Percentiles rank a stretch among this genome's conserved stretches.
phyloP scores from a whole-genome alignment of 805 yeast genomes.

The Suhomyces sp. region DNA sequence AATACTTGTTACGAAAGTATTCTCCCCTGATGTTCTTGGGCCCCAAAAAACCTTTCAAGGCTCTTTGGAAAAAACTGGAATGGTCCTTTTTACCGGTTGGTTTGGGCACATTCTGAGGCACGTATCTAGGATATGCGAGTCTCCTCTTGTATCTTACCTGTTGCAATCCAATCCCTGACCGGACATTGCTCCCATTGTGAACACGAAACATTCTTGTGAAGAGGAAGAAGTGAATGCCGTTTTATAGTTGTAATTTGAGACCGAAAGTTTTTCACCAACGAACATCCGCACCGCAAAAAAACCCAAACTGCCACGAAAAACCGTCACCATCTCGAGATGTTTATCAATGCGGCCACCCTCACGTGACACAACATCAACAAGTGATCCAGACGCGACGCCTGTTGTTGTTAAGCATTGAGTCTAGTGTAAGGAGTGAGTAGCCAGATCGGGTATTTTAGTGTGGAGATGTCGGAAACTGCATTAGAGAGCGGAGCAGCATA shows the following conservation, averaged over 20 bases:
- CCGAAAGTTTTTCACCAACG: constrained; percentile 5
- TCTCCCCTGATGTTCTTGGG: constrained; percentile 83
- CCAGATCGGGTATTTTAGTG: neutral
- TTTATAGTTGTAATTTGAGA: constrained; percentile 1
- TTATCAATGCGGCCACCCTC: neutral
- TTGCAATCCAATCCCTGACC: constrained; percentile 7
- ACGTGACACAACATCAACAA: neutral
- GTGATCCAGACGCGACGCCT: constrained; percentile 1
- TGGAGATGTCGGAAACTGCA: neutral
- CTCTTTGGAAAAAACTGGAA: constrained; percentile 54
- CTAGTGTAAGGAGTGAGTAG: neutral
- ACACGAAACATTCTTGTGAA: constrained; percentile 3
- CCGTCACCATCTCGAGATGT: neutral
- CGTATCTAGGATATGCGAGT: constrained; percentile 36
- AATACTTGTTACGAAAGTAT: constrained; percentile 72
- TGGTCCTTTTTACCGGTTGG: constrained; percentile 39
- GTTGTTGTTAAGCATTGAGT: neutral
- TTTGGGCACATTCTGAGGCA: constrained; percentile 29
- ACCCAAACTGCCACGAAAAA: neutral
- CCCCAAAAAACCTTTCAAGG: constrained; percentile 74
- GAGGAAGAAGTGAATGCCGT: neutral
- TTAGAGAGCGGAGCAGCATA: neutral
- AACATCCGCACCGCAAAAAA: neutral
- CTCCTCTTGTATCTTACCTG: constrained; percentile 26
- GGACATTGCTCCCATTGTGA: neutral